Evolutionary conservation across 2,329 filamentous ascomycete genomes (phyloP).

Genomic region (Botrytis elliptica): DNA sequence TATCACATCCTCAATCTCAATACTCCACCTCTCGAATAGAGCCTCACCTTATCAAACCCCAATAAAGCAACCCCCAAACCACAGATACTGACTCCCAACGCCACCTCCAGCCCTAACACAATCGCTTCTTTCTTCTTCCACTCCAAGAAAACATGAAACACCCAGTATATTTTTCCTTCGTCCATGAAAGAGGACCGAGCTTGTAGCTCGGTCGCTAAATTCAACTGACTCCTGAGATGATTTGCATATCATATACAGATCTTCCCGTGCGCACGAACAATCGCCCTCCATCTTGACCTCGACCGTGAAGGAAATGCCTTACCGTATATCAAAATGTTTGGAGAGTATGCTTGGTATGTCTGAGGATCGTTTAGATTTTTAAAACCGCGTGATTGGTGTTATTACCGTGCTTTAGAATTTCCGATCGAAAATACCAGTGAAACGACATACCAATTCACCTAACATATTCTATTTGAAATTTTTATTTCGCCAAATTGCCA

Average conservation of each 20-base stretch:
- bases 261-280: neutral
- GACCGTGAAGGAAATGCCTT: neutral
- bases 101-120: neutral
- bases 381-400: neutral
- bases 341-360: neutral
- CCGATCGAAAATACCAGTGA: neutral
- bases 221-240: neutral
- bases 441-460: neutral
- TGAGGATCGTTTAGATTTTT: neutral
- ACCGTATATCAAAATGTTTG: neutral
- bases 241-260: neutral
- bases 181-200: neutral
- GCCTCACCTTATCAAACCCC: neutral
- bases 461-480: neutral
- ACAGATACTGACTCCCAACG: neutral
- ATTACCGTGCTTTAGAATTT: neutral
- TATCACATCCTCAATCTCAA: neutral
- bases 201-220: neutral
- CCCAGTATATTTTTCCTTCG: neutral
- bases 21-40: neutral
- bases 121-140: neutral
- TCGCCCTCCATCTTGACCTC: neutral
- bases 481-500: too few species aligned
- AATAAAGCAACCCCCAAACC: neutral
- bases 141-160: neutral